Base-by-base conservation (phyloP, 768 basidiomycete genomes). In the Pluteus cervinus region DNA sequence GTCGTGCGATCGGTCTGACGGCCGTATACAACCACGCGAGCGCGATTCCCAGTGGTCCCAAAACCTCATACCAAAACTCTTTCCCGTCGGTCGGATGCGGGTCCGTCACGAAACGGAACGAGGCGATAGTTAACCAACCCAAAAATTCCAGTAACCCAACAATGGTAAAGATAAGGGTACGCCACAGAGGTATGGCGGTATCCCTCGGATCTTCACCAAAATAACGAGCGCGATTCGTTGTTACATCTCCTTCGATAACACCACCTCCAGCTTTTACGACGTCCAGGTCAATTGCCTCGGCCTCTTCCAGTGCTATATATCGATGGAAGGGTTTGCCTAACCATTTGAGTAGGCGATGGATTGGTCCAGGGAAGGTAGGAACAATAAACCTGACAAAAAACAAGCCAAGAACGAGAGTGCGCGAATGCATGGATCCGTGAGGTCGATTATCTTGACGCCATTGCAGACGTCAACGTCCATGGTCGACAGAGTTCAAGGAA, bases 11-110 rank as follows among this genome's bases (percentile, higher is more conserved):
- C 1, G 81, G 75, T 31, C 76, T 75, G 15, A 68, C 47, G 14
- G 75, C 57, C 1, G 80, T 75, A 47, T 85, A 87, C 25, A 83
- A 53, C 87, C 87, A 89, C 3, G 75, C 61, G 0, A 60, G 43
- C 0, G 76, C 74, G 17, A 74, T 48, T 21, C 81, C 50, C 33
- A 81, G 58, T 0, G 68, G 60, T n/a, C n/a, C n/a, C n/a, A n/a
- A n/a, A n/a, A n/a, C n/a, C n/a, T n/a, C n/a, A n/a, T n/a, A n/a
- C n/a, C n/a, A n/a, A 5, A 61, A 61, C 2, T 68, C 41, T 12
- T 57, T 65, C 10, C 38, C 45, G 62, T 68, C 69, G 2, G 49
- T 38, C 20, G 47, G 46, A 15, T 50, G 37, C 0, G 50, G 40
- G 15, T 68, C 54, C 25, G 57, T 58, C n/a, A 71, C 63, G 11